Base-by-base conservation (phyloP, 2,329 filamentous ascomycete genomes). In the Botryotinia convoluta region DNA sequence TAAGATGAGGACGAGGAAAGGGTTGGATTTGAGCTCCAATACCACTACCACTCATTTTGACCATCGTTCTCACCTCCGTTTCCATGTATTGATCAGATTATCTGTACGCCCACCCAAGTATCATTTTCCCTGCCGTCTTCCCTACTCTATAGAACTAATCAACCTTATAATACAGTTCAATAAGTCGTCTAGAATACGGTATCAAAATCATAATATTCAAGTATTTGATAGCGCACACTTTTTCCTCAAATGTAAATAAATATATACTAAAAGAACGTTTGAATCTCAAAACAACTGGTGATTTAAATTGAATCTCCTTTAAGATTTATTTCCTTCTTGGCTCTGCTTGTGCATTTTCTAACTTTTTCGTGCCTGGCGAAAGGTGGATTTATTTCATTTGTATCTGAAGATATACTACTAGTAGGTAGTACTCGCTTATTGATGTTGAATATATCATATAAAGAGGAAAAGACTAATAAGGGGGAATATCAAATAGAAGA, bases 31-130 rank as follows among this genome's bases (percentile, higher is more conserved):
- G 26, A 22, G 20, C 37, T 29, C 37, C 4, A 20, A 54, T 54
- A 68, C 16, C 45, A 68, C 64, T 68, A 57, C 10, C 35, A 68
- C 64, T 57, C 18, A 68, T 68, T 29, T n/a, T 26, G 26, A 26
- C 26, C 26, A 16, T 4, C 14, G 26, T 44, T 65, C 32, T 20
- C 14, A 62, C 29, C 26, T 62, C 37, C 37, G 39, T 37, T 20
- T 45, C n/a, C 42, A 32, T 45, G 12, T 32, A 42, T 22, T 39
- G 22, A 54, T 18, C 35, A 39, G 35, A 39, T 42, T 54, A 54
- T 54, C 16, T 35, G 37, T 22, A 18, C 39, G 18, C 26, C 29
- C 1, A 48, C 29, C n/a, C 7, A 64, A 45, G 20, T 48, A 8
- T 45, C 62, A 26, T 18, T 32, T 57, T 18, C n/a, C n/a, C n/a